These are phyloP conservation scores for Apiospora marii DNA, from an alignment of 2,329 filamentous ascomycete species.

Conservation along the genomic window DNA sequence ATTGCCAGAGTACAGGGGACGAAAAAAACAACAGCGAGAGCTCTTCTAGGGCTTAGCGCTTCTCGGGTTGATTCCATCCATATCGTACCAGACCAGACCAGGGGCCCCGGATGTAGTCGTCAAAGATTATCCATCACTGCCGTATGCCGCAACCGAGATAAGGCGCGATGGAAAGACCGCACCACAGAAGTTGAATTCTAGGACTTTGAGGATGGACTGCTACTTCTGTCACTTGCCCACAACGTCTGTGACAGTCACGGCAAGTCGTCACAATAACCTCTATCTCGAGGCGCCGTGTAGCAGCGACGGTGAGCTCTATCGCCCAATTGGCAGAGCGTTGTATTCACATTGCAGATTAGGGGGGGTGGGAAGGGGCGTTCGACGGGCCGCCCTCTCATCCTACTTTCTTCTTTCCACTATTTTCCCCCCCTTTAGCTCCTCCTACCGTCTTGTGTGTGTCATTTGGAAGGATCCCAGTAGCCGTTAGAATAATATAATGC, in stretches of 20 bases:
- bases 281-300: not conserved
- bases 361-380: not conserved
- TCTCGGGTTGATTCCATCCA: not conserved
- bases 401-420: not conserved
- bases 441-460: not conserved
- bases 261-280: slow-evolving; percentile 20
- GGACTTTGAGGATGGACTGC: not conserved
- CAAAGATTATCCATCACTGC: slow-evolving; percentile 11
- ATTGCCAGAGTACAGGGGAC: not conserved
- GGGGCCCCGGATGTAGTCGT: not conserved
- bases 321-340: slow-evolving; percentile 11
- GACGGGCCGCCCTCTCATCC: slow-evolving; percentile 8
- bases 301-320: not conserved
- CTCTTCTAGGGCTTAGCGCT: not conserved
- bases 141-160: slow-evolving; percentile 10
- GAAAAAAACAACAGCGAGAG: not conserved
- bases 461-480: not conserved
- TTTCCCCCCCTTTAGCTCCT: not conserved
- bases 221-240: not conserved
- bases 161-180: not conserved
- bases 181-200: not conserved
- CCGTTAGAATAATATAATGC: not conserved
- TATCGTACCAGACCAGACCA: not conserved
- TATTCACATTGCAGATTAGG: slow-evolving; percentile 12
- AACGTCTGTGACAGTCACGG: not conserved